These are phyloP conservation scores for Hymenoscyphus fraxineus DNA, from an alignment of 2,329 filamentous ascomycete genomes.

Conservation along the genomic window DNA sequence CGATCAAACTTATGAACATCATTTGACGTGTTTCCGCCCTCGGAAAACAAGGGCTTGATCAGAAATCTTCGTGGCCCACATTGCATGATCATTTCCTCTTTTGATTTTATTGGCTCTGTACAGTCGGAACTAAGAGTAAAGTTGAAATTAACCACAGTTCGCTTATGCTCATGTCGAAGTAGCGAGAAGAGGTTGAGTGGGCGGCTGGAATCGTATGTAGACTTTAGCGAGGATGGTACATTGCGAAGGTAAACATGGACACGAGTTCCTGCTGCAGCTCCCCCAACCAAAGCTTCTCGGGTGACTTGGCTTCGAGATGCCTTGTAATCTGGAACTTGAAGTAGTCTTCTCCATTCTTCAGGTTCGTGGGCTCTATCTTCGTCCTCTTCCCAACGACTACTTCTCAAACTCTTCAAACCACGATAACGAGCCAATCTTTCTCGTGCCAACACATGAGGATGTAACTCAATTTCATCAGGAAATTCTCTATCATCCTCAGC, in stretches of 20 bases:
- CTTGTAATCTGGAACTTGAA: constrained; percentile 87
- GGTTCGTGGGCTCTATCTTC: constrained; percentile 86
- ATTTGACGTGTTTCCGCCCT: constrained; percentile 85
- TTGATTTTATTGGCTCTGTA: constrained; percentile 75
- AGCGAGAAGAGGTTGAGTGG: constrained; percentile 81
- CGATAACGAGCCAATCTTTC: constrained; percentile 84
- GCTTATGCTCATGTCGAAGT: constrained; percentile 91
- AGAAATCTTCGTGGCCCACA: constrained; percentile 83
- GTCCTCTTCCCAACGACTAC: constrained; percentile 82
- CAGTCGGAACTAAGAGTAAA: constrained; percentile 80
- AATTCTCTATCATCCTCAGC: constrained; percentile 91
- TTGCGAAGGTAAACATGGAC: constrained; percentile 73
- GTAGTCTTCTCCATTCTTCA: constrained; percentile 79
- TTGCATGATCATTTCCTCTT: constrained; percentile 88
- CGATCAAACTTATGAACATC: constrained; percentile 96
- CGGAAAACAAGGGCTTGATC: constrained; percentile 87
- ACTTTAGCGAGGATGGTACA: constrained; percentile 51
- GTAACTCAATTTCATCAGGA: constrained; percentile 93
- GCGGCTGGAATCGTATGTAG: constrained; percentile 48
- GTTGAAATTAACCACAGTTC: constrained; percentile 82
- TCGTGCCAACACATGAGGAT: constrained; percentile 78
- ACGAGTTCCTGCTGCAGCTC: constrained; percentile 76
- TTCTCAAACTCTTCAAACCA: constrained; percentile 85
- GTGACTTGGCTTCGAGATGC: constrained; percentile 72
- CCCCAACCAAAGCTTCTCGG: constrained; percentile 83